phyloP scores from a whole-genome alignment of 1,139 yeast species.

The Taiozyma sp. region DNA sequence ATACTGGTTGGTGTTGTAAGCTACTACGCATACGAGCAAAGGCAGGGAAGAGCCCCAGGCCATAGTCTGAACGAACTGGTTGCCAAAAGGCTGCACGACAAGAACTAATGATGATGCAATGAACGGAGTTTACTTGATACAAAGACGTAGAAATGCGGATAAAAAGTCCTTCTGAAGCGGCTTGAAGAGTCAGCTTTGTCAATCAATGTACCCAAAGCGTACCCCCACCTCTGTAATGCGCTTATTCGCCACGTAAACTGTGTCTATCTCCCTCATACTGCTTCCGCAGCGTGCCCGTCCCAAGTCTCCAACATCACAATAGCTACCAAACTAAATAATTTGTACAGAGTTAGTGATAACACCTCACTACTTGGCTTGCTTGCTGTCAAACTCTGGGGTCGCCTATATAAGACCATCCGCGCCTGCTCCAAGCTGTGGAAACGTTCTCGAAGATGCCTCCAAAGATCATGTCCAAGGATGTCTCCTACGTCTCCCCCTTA shows the following conservation, averaged over 20 bases:
- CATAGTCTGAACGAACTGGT: constrained; percentile 52
- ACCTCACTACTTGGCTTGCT: not conserved
- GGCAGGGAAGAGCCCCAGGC: constrained; percentile 52
- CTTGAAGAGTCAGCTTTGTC: too few species aligned
- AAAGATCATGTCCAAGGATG: constrained; percentile 21
- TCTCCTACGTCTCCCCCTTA: constrained; percentile 20
- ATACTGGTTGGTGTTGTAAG: constrained; percentile 53
- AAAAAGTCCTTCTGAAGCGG: too few species aligned
- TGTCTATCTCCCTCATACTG: too few species aligned
- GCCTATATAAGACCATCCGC: not conserved
- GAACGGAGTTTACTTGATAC: not conserved
- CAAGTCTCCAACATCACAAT: not conserved
- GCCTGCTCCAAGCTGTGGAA: not conserved
- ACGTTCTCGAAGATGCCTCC: constrained; percentile 16
- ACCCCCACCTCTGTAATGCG: not conserved
- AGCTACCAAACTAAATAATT: not conserved
- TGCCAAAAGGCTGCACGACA: constrained; percentile 24
- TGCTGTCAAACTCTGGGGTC: not conserved
- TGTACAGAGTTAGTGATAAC: too few species aligned
- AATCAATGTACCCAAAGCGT: not conserved
- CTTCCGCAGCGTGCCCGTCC: not conserved
- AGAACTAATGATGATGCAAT: not conserved
- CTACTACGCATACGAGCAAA: constrained; percentile 53
- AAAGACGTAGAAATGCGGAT: not conserved
- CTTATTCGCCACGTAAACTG: too few species aligned